phyloP scores from a whole-genome alignment of 345 rosid genomes.

The Firmiana major region DNA sequence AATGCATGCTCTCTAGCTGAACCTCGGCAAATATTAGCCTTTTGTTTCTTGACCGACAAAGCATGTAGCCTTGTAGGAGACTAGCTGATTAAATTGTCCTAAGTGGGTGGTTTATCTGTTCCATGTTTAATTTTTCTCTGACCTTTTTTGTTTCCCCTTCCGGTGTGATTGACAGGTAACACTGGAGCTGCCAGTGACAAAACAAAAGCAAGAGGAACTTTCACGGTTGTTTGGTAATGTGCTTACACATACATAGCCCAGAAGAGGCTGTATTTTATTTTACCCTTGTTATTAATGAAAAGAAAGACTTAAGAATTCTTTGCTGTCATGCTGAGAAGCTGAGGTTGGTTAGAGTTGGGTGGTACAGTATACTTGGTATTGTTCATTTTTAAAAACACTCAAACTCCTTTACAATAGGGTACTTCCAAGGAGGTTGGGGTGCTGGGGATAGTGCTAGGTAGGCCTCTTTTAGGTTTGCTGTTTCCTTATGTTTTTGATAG shows the following conservation, averaged over 20 bases:
- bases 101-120: conserved; percentile 5
- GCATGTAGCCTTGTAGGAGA: neutral
- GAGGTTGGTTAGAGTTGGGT: neutral
- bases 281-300: neutral
- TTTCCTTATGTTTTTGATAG: neutral
- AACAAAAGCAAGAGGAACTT: conserved; percentile 48
- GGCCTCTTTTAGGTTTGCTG: neutral
- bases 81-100: neutral
- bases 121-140: conserved; percentile 5
- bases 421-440: neutral
- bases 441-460: no score
- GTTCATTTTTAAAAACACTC: neutral
- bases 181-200: conserved; percentile 49
- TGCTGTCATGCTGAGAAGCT: neutral
- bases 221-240: conserved; percentile 33
- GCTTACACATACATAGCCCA: conserved; percentile 28
- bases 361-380: neutral
- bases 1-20: neutral
- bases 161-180: conserved; percentile 48
- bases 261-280: neutral
- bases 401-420: neutral
- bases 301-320: conserved; percentile 14
- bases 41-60: neutral
- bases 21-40: neutral
- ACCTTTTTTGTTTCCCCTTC: neutral